phyloP scores from a whole-genome alignment of 2,329 filamentous ascomycete genomes.

The Trichoderma sp. region DNA sequence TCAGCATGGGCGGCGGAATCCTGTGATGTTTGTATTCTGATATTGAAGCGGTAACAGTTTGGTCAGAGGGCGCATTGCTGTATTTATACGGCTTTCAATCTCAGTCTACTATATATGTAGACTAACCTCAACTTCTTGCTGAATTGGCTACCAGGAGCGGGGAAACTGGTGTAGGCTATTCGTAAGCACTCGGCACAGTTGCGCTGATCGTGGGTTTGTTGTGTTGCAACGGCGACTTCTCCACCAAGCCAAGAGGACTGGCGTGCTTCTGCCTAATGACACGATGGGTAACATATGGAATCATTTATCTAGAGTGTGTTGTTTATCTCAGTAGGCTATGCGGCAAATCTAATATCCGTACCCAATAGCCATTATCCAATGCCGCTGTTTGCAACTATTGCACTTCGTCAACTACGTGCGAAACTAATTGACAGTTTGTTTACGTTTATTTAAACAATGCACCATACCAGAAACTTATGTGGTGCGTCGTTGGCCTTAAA shows the following conservation, averaged over 20 bases:
- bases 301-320: neutral
- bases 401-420: neutral
- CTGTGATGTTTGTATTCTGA: neutral
- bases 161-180: neutral
- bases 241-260: neutral
- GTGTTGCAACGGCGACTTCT: neutral
- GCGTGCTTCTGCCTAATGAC: neutral
- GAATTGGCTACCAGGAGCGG: neutral
- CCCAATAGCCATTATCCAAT: neutral
- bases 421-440: neutral
- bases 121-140: neutral
- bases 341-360: neutral
- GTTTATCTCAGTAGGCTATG: neutral
- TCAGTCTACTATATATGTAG: neutral
- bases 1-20: neutral
- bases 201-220: neutral
- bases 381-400: neutral
- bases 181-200: neutral
- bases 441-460: neutral
- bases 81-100: neutral
- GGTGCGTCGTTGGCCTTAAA: neutral
- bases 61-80: neutral
- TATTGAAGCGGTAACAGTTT: neutral
- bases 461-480: neutral
- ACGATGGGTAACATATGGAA: neutral